Evolutionary conservation across 2,329 filamentous ascomycete genomes (phyloP), one percentile per base, ranked within the genome.

Genomic region (Fusarium sacchari): DNA sequence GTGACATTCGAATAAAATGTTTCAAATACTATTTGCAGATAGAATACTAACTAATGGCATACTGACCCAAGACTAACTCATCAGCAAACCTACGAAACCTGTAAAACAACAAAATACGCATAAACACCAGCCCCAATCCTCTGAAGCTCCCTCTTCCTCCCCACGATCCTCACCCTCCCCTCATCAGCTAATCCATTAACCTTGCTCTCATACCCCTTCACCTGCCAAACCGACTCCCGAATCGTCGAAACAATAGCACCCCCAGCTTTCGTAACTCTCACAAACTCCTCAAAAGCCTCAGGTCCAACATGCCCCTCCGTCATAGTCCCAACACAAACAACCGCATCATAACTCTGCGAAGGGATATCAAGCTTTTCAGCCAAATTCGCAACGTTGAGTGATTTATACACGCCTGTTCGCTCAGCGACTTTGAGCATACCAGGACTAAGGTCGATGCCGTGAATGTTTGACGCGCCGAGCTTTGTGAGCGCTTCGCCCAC

Each of bases 301-400:
- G 86, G 85, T 0, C 86, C 87, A 14, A 88, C 83, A 67, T 88
- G 86, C 1, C 85, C 87, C 44, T 84, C 81, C 1, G 87, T 88
- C 70, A 89, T 85, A 5, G 86, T 88, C 10, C 87, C 87, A 18
- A 84, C 83, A 74, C 87, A 89, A 1, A 83, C 82, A 5, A 88
- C 81, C 4, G 83, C 82, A 36, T 88, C 86, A 60, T 87, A 88
- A 3, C 75, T 79, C 2, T 79, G 77, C 34, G 83, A 80, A 1
- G 77, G 46, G 18, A 79, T 74, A 3, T 81, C 75, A 8, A 88
- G 80, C 3, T 69, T 78, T 52, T 82, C 77, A 11, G 83, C 84
- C 52, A 89, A 71, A 67, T 88, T 85, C 2, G 80, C 83, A 1
- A 81, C 71, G 1, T 77, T 79, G 6, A 88, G 78, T 10, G 81